These are phyloP conservation scores for Trichoderma afroharzianum DNA, from an alignment of 2,329 filamentous ascomycete genomes.

Conservation along the genomic window DNA sequence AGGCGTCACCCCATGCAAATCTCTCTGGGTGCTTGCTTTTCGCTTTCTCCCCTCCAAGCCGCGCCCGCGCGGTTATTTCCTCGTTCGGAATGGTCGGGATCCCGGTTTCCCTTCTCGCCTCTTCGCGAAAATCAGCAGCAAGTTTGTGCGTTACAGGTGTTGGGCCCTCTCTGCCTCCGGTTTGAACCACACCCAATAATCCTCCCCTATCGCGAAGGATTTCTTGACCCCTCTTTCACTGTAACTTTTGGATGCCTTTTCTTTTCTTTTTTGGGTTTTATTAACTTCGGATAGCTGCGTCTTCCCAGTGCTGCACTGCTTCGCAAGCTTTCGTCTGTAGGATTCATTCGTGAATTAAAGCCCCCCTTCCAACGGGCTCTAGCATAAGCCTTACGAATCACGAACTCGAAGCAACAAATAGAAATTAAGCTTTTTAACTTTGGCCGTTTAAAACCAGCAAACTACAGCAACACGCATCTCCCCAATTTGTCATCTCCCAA, in stretches of 20 bases:
- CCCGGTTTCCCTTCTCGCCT: not conserved
- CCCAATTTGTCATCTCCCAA: not conserved
- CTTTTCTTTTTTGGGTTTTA: not conserved
- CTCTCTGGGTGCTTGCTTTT: not conserved
- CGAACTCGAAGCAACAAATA: not conserved
- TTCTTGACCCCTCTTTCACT: not conserved
- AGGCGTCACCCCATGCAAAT: slow-evolving; percentile 4
- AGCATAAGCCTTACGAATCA: not conserved
- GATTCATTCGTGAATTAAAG: not conserved
- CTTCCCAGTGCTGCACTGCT: not conserved
- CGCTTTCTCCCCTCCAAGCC: not conserved
- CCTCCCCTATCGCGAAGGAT: not conserved
- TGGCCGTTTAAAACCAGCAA: not conserved
- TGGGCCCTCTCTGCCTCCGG: not conserved
- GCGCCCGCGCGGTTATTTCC: slow-evolving; percentile 13
- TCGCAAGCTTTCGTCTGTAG: not conserved
- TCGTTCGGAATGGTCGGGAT: slow-evolving; percentile 8
- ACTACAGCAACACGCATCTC: not conserved
- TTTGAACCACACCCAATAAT: not conserved
- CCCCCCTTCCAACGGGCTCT: not conserved
- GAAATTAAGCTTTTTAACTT: slow-evolving; percentile 1
- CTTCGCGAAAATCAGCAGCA: not conserved
- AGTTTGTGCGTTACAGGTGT: not conserved
- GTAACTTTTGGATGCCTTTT: not conserved
- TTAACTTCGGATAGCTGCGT: not conserved